Evolutionary conservation across 805 yeast genomes (phyloP).

Genomic region (Candida loeiensis): DNA sequence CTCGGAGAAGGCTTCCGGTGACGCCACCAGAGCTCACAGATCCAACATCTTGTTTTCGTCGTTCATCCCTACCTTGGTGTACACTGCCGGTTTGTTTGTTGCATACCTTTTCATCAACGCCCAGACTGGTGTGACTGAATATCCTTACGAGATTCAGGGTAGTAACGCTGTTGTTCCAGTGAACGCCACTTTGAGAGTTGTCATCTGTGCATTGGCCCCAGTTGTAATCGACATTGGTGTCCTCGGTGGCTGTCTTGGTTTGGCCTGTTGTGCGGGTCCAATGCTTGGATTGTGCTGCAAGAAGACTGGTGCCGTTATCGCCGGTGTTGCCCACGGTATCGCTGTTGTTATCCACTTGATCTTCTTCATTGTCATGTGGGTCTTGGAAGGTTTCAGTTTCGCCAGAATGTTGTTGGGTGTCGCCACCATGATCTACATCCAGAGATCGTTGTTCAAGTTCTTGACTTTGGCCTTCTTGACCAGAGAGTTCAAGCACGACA

Average conservation of each 20-base stretch:
- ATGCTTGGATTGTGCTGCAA: constrained; percentile 91
- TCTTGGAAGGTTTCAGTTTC: constrained; percentile 87
- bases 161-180: constrained; percentile 45
- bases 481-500: constrained; percentile 95
- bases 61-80: constrained; percentile 65
- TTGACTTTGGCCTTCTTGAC: constrained; percentile 77
- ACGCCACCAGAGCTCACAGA: constrained; percentile 72
- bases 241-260: constrained; percentile 66
- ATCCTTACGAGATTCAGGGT: constrained; percentile 29
- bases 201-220: constrained; percentile 85
- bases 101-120: constrained; percentile 82
- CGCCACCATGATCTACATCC: constrained; percentile 77
- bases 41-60: constrained; percentile 78
- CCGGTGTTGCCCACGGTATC: constrained; percentile 93
- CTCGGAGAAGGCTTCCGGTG: constrained; percentile 68
- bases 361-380: constrained; percentile 96
- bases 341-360: constrained; percentile 84
- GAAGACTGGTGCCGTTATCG: constrained; percentile 93
- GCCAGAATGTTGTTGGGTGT: constrained; percentile 84
- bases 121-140: constrained; percentile 70
- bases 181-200: constrained; percentile 67
- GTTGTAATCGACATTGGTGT: constrained; percentile 87
- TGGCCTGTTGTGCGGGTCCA: constrained; percentile 98
- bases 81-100: constrained; percentile 67
- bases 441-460: constrained; percentile 81